Conservation (phyloP, 768 basidiomycete genomes). For the Boletellus sp. region DNA sequence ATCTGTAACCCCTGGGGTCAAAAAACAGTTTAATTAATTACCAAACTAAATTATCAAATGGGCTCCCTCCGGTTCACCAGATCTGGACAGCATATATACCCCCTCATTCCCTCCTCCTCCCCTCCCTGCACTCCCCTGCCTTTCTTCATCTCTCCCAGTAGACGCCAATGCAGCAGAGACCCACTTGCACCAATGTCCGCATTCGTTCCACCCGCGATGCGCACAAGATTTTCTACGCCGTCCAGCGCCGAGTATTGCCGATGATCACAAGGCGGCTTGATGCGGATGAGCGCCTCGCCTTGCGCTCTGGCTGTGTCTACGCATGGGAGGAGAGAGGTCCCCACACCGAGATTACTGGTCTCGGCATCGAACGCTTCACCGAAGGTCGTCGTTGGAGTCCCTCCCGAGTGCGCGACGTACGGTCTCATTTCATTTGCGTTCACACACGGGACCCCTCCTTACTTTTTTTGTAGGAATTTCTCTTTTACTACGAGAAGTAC, state of each 20-base stretch:
- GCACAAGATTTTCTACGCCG: slow-evolving; percentile 75
- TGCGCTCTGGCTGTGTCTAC: slow-evolving; percentile 44
- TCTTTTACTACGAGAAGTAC: slow-evolving; percentile 82
- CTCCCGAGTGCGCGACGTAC: slow-evolving; percentile 76
- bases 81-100: slow-evolving; percentile 34
- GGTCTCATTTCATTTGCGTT: slow-evolving; percentile 22
- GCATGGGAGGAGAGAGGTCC: slow-evolving; percentile 76
- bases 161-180: slow-evolving; percentile 54
- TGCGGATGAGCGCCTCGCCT: slow-evolving; percentile 64
- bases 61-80: slow-evolving; percentile 21
- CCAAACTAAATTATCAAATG: slow-evolving; percentile 32
- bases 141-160: slow-evolving; percentile 8
- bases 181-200: slow-evolving; percentile 68
- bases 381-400: slow-evolving; percentile 83
- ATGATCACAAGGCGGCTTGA: slow-evolving; percentile 78
- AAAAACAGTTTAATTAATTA: slow-evolving; percentile 39
- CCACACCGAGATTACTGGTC: slow-evolving; percentile 68
- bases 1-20: slow-evolving; percentile 15
- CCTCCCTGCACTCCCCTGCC: neutral
- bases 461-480: slow-evolving; percentile 58
- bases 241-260: slow-evolving; percentile 57
- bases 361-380: slow-evolving; percentile 82
- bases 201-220: slow-evolving; percentile 77
- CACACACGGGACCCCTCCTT: slow-evolving; percentile 8
- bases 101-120: slow-evolving; percentile 18